phyloP scores from a whole-genome alignment of 169 alveolate genomes.

The Plasmodium relictum region DNA sequence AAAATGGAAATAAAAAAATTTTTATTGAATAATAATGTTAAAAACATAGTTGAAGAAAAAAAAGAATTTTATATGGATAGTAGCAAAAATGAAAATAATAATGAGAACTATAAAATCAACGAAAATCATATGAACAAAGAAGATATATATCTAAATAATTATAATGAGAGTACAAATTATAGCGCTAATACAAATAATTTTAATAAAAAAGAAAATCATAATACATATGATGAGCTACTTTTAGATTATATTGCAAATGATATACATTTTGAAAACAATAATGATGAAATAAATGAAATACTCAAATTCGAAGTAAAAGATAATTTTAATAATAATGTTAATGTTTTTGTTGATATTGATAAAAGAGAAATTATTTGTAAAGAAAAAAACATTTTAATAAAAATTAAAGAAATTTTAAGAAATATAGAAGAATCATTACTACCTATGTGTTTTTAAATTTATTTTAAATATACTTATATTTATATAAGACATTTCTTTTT shows the following conservation, averaged over 20 bases:
- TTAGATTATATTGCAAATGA: conserved; percentile 35
- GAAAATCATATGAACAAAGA: background rate
- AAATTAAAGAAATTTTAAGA: conserved; percentile 59
- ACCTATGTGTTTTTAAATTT: conserved; percentile 57
- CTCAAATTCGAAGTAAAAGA: conserved; percentile 49
- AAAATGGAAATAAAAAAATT: conserved; percentile 30
- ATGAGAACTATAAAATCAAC: background rate
- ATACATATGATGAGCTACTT: conserved; percentile 20
- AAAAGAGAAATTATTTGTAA: conserved; percentile 66
- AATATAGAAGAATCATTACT: conserved; percentile 60
- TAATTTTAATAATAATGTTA: conserved; percentile 34
- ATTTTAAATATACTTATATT: background rate
- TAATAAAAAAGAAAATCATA: background rate
- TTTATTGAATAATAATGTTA: background rate
- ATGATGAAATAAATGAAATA: conserved; percentile 65
- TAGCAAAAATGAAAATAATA: background rate
- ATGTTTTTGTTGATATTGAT: conserved; percentile 70
- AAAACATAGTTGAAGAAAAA: background rate
- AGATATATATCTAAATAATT: background rate
- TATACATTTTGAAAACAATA: conserved; percentile 2
- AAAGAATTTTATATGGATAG: background rate
- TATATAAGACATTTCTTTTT: background rate
- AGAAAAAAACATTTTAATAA: conserved; percentile 31
- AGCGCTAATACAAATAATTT: background rate
- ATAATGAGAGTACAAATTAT: background rate